phyloP scores from a whole-genome alignment of 2,329 filamentous ascomycete genomes.

The Trichoderma koningii region DNA sequence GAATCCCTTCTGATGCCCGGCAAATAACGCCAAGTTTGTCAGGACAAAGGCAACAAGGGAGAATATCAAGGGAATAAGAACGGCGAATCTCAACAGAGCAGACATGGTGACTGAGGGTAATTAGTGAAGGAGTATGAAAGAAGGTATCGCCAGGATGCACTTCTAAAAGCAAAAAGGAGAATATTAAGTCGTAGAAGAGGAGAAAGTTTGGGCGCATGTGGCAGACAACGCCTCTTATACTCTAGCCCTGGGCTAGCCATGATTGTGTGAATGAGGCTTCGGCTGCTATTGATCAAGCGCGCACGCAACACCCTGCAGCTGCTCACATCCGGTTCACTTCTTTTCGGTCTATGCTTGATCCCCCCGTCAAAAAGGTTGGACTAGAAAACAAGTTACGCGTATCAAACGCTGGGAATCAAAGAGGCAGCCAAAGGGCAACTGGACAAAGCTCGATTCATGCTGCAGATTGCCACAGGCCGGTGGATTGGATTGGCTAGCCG shows the following conservation, averaged over 20 bases:
- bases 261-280: constrained; percentile 21
- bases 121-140: not conserved
- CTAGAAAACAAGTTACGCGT: constrained; percentile 2
- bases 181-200: not conserved
- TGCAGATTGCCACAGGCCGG: constrained; percentile 8
- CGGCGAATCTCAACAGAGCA: constrained; percentile 34
- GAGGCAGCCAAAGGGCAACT: constrained; percentile 13
- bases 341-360: not conserved
- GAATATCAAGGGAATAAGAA: constrained; percentile 43
- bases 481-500: constrained; percentile 21
- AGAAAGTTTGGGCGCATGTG: not conserved
- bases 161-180: not conserved
- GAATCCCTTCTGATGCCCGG: constrained; percentile 45
- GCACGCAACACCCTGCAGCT: constrained; percentile 2
- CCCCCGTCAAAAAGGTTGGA: not conserved
- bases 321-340: not conserved
- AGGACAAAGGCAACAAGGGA: constrained; percentile 45
- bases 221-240: constrained; percentile 10
- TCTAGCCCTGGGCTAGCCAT: not conserved
- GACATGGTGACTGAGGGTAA: constrained; percentile 28
- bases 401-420: constrained; percentile 1
- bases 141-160: constrained; percentile 2
- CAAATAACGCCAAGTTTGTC: constrained; percentile 44
- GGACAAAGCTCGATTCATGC: not conserved
- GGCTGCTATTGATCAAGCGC: not conserved